phyloP scores from a whole-genome alignment of 495 filamentous ascomycete genomes.

The Lasiosphaeriaceae sp. region DNA sequence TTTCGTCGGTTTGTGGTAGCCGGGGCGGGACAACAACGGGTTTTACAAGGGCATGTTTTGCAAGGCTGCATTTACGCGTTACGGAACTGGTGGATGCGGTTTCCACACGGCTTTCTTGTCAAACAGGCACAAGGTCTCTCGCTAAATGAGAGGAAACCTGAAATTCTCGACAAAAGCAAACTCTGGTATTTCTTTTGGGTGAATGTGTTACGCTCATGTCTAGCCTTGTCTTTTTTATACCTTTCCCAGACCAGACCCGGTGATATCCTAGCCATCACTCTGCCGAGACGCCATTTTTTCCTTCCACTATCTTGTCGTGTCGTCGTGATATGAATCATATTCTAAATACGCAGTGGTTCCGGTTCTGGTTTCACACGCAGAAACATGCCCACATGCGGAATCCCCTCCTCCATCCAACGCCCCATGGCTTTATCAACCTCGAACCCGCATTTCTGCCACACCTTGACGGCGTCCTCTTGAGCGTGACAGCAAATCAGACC shows the following conservation, averaged over 20 bases:
- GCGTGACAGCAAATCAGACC: constrained; percentile 74
- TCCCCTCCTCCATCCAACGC: constrained; percentile 77
- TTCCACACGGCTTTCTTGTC: constrained; percentile 45
- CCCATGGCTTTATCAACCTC: constrained; percentile 65
- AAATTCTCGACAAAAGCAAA: background rate
- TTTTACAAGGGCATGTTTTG: constrained; percentile 44
- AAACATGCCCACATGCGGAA: constrained; percentile 82
- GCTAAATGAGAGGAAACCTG: constrained; percentile 15
- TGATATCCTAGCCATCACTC: too few species aligned
- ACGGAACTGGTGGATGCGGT: constrained; percentile 42
- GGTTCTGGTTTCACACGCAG: constrained; percentile 27
- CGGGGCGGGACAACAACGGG: constrained; percentile 34
- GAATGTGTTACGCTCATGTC: background rate
- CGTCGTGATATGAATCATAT: too few species aligned
- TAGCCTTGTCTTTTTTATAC: background rate
- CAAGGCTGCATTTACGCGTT: constrained; percentile 48
- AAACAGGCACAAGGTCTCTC: constrained; percentile 43
- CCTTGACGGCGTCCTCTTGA: constrained; percentile 54
- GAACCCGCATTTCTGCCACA: constrained; percentile 69
- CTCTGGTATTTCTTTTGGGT: background rate
- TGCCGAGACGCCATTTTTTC: too few species aligned
- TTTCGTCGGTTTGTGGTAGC: background rate
- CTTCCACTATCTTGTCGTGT: too few species aligned
- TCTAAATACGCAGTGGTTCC: background rate
- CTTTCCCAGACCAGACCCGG: background rate